phyloP scores from a whole-genome alignment of 495 filamentous ascomycete species.

The Penicillium cosmopolitanum region DNA sequence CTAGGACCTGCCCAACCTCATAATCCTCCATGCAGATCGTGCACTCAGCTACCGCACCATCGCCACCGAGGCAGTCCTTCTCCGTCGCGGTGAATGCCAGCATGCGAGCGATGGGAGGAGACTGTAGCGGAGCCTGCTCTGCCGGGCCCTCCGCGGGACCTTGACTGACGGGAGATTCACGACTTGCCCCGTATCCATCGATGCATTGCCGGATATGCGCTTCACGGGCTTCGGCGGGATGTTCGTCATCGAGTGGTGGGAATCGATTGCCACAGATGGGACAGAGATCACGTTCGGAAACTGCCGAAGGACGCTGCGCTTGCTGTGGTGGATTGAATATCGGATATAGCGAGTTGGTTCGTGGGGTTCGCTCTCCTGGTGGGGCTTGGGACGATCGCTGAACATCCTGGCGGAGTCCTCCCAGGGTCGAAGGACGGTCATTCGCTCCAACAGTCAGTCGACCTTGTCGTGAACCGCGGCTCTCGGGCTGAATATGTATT shows the following conservation, averaged over 20 bases:
- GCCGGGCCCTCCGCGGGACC: slow-evolving; percentile 15
- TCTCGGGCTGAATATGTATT: neutral
- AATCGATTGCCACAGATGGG: slow-evolving; percentile 82
- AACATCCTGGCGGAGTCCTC: neutral
- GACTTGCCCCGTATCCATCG: slow-evolving; percentile 35
- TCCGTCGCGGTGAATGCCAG: slow-evolving; percentile 80
- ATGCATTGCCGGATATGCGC: slow-evolving; percentile 81
- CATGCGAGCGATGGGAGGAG: slow-evolving; percentile 50
- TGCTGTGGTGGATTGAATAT: neutral
- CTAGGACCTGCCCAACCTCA: slow-evolving; percentile 79
- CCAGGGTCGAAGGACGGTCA: slow-evolving; percentile 6
- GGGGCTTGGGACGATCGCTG: neutral
- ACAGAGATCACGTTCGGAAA: slow-evolving; percentile 86
- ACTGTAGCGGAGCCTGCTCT: slow-evolving; percentile 21
- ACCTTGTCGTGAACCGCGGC: slow-evolving; percentile 17
- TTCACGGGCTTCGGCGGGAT: slow-evolving; percentile 67
- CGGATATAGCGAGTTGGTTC: neutral
- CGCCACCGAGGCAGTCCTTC: slow-evolving; percentile 83
- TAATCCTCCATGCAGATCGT: slow-evolving; percentile 98
- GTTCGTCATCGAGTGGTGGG: slow-evolving; percentile 63
- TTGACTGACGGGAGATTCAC: slow-evolving; percentile 20
- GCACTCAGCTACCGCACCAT: slow-evolving; percentile 68
- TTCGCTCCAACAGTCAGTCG: slow-evolving; percentile 17
- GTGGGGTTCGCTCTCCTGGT: neutral
- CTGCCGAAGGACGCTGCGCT: slow-evolving; percentile 23